phyloP scores from a whole-genome alignment of 2,329 filamentous ascomycete genomes.

The Periconia macrospinosa region DNA sequence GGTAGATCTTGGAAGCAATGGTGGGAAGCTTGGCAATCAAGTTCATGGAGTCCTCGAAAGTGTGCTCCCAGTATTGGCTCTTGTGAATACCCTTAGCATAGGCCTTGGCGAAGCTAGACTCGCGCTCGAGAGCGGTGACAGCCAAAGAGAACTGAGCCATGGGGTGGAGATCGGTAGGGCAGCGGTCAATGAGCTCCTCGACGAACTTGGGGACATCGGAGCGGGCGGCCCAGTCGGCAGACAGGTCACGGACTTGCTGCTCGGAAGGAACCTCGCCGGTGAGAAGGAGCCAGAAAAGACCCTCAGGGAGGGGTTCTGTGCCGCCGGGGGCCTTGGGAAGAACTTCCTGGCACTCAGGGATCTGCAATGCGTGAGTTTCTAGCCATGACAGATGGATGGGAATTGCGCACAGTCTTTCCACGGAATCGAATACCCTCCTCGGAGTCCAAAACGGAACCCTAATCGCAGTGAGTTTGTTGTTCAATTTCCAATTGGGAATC shows the following conservation, averaged over 20 bases:
- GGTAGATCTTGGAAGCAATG: slow-evolving; percentile 98
- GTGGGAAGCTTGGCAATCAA: slow-evolving; percentile 99
- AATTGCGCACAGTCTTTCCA: slow-evolving; percentile 76
- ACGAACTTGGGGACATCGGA: slow-evolving; percentile 97
- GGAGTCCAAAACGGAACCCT: slow-evolving; percentile 91
- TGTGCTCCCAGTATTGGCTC: slow-evolving; percentile 99
- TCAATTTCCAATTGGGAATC: neutral
- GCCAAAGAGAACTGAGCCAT: slow-evolving; percentile 99
- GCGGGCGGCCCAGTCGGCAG: slow-evolving; percentile 97
- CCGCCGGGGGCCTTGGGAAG: slow-evolving; percentile 97
- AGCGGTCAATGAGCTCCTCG: slow-evolving; percentile 99
- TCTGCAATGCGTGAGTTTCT: slow-evolving; percentile 51
- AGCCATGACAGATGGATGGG: neutral
- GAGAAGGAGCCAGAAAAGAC: slow-evolving; percentile 99
- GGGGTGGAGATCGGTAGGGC: slow-evolving; percentile 97
- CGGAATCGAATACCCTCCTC: slow-evolving; percentile 99
- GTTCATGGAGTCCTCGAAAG: slow-evolving; percentile 99
- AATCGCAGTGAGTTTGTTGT: slow-evolving; percentile 19
- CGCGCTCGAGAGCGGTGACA: slow-evolving; percentile 97
- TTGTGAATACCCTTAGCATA: slow-evolving; percentile 99
- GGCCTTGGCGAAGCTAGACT: slow-evolving; percentile 95
- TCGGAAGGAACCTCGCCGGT: slow-evolving; percentile 97
- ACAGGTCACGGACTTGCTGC: slow-evolving; percentile 97
- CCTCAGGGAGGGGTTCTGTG: slow-evolving; percentile 95
- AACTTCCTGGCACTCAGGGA: slow-evolving; percentile 96